Evolutionary conservation across 768 basidiomycete genomes (phyloP).

Genomic region (Termitomyces sp.): DNA sequence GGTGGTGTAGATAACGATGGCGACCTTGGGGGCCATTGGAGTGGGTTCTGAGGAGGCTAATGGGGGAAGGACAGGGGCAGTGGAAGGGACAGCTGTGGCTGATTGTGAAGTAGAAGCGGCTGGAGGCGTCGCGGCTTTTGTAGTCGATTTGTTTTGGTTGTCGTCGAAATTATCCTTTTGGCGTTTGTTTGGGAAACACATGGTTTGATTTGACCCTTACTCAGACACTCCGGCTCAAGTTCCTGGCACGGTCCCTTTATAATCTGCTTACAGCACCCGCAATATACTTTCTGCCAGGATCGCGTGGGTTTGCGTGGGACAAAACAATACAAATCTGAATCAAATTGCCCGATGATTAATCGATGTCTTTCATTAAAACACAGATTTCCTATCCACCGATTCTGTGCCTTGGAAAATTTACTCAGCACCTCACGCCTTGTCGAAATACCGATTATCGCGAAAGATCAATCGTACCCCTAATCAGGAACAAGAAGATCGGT

Average conservation of each 20-base stretch:
- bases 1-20: slow-evolving; percentile 69
- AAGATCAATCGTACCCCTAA: too few species aligned
- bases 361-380: too few species aligned
- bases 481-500: too few species aligned
- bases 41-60: too few species aligned
- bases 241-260: slow-evolving; percentile 6
- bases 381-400: too few species aligned
- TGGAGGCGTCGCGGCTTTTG: slow-evolving; percentile 18
- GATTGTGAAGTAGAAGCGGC: background rate
- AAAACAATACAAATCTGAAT: too few species aligned
- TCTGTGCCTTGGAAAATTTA: too few species aligned
- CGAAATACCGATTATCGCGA: too few species aligned
- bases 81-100: too few species aligned
- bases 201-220: slow-evolving; percentile 10
- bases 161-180: slow-evolving; percentile 26
- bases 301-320: slow-evolving; percentile 7
- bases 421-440: too few species aligned
- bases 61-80: too few species aligned
- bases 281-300: background rate
- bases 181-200: slow-evolving; percentile 28
- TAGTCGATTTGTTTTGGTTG: slow-evolving; percentile 18
- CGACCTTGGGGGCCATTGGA: slow-evolving; percentile 26
- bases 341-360: too few species aligned
- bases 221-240: background rate
- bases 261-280: slow-evolving; percentile 1